These are phyloP conservation scores for Globisporangium rhizosaccharum DNA, from an alignment of 352 stramenopile species.

Conservation along the genomic window DNA sequence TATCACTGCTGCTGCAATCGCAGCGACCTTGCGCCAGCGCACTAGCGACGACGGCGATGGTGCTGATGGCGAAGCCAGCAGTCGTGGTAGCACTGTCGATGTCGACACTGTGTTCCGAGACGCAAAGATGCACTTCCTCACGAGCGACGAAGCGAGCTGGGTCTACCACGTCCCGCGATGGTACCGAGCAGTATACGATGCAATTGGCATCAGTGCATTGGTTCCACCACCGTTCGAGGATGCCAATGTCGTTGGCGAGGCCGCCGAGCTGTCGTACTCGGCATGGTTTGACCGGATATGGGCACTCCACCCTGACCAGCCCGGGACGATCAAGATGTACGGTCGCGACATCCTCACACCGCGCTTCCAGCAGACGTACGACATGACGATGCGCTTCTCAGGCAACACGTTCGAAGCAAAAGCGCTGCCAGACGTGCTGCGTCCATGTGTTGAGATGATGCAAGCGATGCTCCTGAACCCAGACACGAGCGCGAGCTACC, in stretches of 20 bases:
- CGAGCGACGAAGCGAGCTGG: slow-evolving; percentile 35
- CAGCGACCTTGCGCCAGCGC: neutral
- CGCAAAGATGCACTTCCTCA: slow-evolving; percentile 18
- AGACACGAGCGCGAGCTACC: slow-evolving; percentile 12
- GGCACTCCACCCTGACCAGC: slow-evolving; percentile 47
- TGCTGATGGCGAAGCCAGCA: neutral
- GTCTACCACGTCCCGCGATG: slow-evolving; percentile 52
- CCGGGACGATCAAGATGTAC: slow-evolving; percentile 68
- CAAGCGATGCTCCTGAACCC: slow-evolving; percentile 37
- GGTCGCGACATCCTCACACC: too few relatives aligned
- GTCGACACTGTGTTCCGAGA: slow-evolving; percentile 1
- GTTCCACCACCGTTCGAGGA: neutral
- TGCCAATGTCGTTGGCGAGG: too few relatives aligned
- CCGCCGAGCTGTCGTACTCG: neutral
- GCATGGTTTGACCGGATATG: slow-evolving; percentile 38
- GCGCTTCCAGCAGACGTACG: too few relatives aligned
- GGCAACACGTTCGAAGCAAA: slow-evolving; percentile 45
- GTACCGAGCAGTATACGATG: slow-evolving; percentile 20
- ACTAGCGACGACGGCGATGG: neutral
- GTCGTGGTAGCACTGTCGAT: neutral
- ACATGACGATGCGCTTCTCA: slow-evolving; percentile 29
- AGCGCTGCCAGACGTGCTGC: slow-evolving; percentile 29
- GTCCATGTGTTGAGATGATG: slow-evolving; percentile 39
- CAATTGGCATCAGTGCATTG: neutral
- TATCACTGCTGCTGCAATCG: neutral